Evolutionary conservation across 2,329 filamentous ascomycete species (phyloP), one percentile per base, ranked within the genome.

Genomic region (Plectosphaerella plurivora): DNA sequence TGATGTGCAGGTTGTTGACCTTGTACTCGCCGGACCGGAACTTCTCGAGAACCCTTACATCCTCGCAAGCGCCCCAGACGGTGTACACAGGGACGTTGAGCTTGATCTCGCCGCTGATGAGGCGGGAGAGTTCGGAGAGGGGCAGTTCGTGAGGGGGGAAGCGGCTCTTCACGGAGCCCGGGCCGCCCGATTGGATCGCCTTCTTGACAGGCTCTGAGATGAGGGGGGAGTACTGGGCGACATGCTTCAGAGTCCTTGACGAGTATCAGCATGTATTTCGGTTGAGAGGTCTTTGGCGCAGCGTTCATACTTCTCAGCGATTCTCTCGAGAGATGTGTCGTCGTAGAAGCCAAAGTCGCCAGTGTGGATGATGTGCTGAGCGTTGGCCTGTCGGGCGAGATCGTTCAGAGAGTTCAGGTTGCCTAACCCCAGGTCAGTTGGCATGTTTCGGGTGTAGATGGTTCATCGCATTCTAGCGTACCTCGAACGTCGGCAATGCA

Each of bases 311-410:
- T 99, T 99, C 73, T 99, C 94, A 41, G 94, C 94, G 75, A 99
- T 97, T 65, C 94, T 88, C 65, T 97, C 93, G 60, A 99, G 78
- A 36, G 94, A 99, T 51, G 87, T 90, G 64, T 96, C 89, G 71
- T 99, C 94, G 76, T 99, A 99, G 76, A 99, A 99, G 57, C 94
- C 94, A 69, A 99, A 99, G 71, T 99, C 94, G 71, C 94, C 94
- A 18, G 94, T 99, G 73, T 99, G 94, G 65, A 99, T 91, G 72
- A 99, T 96, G 75, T 97, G 91, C 74, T 97, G 91, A 63, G 94
- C 94, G 68, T 89, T 89, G 57, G 94, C 93, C 68, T 94, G 89
- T 73, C 90, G 95, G 59, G 94, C 94, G 56, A 99, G 87, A 56
- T 97, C 92, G 75, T 99, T 99, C 65, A 99, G 79, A 60, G 94